Evolutionary conservation across 2,329 filamentous ascomycete species (phyloP), one percentile per base, ranked within the genome.

Genomic region (Pseudonectria buxi): DNA sequence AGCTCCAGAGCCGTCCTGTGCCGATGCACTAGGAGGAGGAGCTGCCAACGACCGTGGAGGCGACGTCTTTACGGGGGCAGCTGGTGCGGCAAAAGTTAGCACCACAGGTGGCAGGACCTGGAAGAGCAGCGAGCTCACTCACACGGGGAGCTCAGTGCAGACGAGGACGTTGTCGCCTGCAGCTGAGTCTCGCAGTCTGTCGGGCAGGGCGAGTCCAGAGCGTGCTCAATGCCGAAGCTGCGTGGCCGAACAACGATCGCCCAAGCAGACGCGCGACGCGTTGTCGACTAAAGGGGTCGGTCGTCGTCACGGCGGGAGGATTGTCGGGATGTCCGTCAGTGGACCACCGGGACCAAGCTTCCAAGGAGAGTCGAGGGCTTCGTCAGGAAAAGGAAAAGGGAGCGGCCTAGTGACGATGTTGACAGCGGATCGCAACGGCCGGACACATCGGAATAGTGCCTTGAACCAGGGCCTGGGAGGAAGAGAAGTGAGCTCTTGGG

Each of bases 61-160:
- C 68, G 71, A 76, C 74, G 74, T 78, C 57, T 71, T 78, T 58
- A 58, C 58, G 56, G 53, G 9, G 18, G 47, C 57, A 59, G 57
- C 67, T 62, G 48, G 40, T 43, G 37, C 16, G 39, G 14, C 28
- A 30, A 15, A 15, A 32, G 28, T 14, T 11, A 25, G 15, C 28
- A 14, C 14, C 32, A n/a, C 11, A 30, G 32, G 43, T 54, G 40
- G 46, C 38, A 26, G 25, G 22, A 27, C 30, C 32, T 45, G 36
- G 35, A 47, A 33, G 35, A 34, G 35, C 26, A 13, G 26, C 36
- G 31, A 35, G 33, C 14, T 22, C 24, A 15, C 47, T 70, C 57
- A 74, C 71, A 68, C 64, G 57, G 55, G 53, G 70, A 74, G 74
- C 77, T 71, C 74, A 78, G 73, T 62, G 69, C 74, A 78, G 74